These are phyloP conservation scores for Metschnikowia continentalis DNA, from an alignment of 805 yeast species.

Conservation along the genomic window DNA sequence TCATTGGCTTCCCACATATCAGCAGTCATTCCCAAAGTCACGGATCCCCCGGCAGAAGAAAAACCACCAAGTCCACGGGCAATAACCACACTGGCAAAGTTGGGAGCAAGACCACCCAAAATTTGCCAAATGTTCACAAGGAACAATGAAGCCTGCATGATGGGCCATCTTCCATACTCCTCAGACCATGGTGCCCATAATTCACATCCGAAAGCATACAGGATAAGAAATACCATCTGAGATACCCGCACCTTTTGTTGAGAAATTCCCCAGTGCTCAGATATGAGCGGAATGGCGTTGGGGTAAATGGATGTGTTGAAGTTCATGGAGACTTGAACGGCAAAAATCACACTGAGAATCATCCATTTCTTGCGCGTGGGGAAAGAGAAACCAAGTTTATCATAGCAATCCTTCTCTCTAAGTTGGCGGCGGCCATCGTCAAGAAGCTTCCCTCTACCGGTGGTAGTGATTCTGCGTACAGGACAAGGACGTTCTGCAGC, in stretches of 20 bases:
- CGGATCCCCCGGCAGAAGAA: constrained; percentile 32
- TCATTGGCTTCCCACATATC: constrained; percentile 32
- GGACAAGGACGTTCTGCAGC: constrained; percentile 2
- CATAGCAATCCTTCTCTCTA: constrained; percentile 33
- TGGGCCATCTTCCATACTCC: constrained; percentile 32
- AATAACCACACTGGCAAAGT: constrained; percentile 22
- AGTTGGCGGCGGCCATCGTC: constrained; percentile 26
- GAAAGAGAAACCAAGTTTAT: constrained; percentile 30
- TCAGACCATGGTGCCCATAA: constrained; percentile 37
- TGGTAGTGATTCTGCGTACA: constrained; percentile 9
- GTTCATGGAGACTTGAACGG: constrained; percentile 40
- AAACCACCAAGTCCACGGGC: constrained; percentile 29
- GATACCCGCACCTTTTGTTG: constrained; percentile 23
- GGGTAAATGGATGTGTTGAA: constrained; percentile 36
- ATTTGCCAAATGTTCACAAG: constrained; percentile 32
- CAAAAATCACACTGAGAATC: constrained; percentile 32
- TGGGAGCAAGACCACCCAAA: constrained; percentile 29
- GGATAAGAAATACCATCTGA: constrained; percentile 28
- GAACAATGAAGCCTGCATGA: constrained; percentile 27
- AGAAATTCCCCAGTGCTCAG: constrained; percentile 22
- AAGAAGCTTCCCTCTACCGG: constrained; percentile 18
- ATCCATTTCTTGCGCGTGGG: constrained; percentile 32
- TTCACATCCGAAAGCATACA: constrained; percentile 33
- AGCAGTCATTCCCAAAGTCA: constrained; percentile 31
- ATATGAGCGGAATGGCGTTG: constrained; percentile 19